Evolutionary conservation across 768 basidiomycete genomes (phyloP).

Genomic region (Xanthoconium purpureum): DNA sequence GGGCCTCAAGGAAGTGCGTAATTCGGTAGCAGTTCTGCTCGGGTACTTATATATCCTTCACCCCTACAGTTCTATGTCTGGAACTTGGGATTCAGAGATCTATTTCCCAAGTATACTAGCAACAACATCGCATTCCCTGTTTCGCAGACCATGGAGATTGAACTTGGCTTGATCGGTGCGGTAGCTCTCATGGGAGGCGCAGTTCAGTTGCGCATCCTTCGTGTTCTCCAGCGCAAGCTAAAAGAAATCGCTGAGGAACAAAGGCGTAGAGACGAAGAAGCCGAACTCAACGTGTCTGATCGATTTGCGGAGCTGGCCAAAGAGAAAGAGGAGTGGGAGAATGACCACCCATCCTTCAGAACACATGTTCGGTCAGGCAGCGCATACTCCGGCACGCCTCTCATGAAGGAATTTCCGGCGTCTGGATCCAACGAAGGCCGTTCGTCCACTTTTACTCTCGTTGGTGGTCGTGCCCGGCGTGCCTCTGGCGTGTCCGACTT

Average conservation of each 20-base stretch:
- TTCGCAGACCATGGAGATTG: slow-evolving; percentile 89
- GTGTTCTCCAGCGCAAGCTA: slow-evolving; percentile 74
- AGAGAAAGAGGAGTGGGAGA: slow-evolving; percentile 86
- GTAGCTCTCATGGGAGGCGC: slow-evolving; percentile 83
- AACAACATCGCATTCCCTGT: slow-evolving; percentile 77
- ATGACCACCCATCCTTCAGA: slow-evolving; percentile 64
- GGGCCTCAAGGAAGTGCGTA: slow-evolving; percentile 83
- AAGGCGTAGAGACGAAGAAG: slow-evolving; percentile 66
- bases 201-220: slow-evolving; percentile 84
- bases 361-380: slow-evolving; percentile 65
- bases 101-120: slow-evolving; percentile 75
- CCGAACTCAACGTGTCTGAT: slow-evolving; percentile 70
- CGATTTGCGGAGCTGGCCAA: slow-evolving; percentile 59
- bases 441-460: slow-evolving; percentile 47
- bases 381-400: slow-evolving; percentile 56
- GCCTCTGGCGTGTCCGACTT: slow-evolving; percentile 74
- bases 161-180: slow-evolving; percentile 84
- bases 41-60: slow-evolving; percentile 11
- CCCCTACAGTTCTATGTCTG: slow-evolving; percentile 81
- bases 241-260: slow-evolving; percentile 77
- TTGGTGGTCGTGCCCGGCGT: slow-evolving; percentile 53
- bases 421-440: slow-evolving; percentile 45
- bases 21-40: background rate
- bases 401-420: slow-evolving; percentile 63
- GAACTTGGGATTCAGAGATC: slow-evolving; percentile 80